Evolutionary conservation across 257 asterid species (phyloP), one percentile per base, ranked within the genome.

Genomic region (Haberlea rhodopensis): DNA sequence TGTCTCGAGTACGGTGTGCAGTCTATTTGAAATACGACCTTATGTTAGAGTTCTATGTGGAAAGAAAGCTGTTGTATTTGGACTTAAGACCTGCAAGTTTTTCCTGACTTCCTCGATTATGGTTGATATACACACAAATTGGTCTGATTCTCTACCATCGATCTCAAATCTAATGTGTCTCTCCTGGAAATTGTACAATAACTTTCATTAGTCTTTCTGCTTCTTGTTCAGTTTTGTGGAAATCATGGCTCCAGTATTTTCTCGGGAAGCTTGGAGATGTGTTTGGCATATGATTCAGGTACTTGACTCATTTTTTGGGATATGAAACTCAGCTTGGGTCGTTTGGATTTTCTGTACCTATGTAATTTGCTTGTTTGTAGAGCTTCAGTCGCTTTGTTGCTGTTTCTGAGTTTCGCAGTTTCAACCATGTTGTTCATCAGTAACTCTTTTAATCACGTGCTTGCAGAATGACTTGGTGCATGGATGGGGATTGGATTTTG

Each of bases 231-330:
- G 99, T 40, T 94, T 94, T 79, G 99, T 94, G 77, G 99, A 94
- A 85, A 94, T 94, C 69, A 94, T 94, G 99, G 99, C 99, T 80
- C 99, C 99, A 31, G 99, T 94, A 13, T 94, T 90, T 71, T 90
- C 99, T 70, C 90, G 96, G 24, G 92, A 83, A 62, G 99, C 99
- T 78, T 94, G 99, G 99, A 82, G 95, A 75, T 94, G 99, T 73
- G 96, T 90, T 69, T 94, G 99, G 99, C 97, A 94, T 84, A 84
- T 94, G 99, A 94, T 94, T 85, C 99, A 94, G 99, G 99, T 94
- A 79, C 45, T 23, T 63, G 31, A 68, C 57, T 54, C 28, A 1
- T 63, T 31, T 60, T n/a, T 68, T 27, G 57, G 52, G 54, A 45
- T 72, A 57, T 46, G 24, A 23, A 23, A 11, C 5, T 11, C 7